A percentile compares a stretch with the other conserved stretches of the same genome.
Conservation (phyloP, 129 eudicot species). For the Artemisia annua region DNA sequence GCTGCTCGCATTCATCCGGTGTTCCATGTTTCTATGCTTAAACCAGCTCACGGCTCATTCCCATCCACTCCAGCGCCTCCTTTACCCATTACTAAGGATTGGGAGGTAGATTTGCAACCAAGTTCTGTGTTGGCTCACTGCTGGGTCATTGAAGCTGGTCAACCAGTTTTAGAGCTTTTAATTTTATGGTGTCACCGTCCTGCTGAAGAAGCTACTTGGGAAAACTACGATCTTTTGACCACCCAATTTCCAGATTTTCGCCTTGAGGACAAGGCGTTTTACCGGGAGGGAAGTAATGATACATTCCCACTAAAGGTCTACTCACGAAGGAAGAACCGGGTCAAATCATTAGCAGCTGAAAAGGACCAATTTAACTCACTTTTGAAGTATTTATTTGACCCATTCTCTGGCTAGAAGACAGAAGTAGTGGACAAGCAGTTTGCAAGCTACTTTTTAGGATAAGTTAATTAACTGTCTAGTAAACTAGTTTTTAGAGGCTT, state of each 20-base stretch:
- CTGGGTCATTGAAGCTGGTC: constrained; percentile 21
- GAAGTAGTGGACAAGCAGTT: not conserved
- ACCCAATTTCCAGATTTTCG: too few relatives aligned
- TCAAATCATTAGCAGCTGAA: too few relatives aligned
- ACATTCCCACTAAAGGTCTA: too few relatives aligned
- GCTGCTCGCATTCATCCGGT: constrained; percentile 4
- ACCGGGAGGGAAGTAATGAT: too few relatives aligned
- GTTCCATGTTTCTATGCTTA: constrained; percentile 20
- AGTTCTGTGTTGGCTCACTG: not conserved
- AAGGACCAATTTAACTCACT: not conserved
- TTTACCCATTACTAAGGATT: not conserved
- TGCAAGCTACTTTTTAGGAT: not conserved
- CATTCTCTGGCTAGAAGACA: too few relatives aligned
- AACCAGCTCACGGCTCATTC: not conserved
- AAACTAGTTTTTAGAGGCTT: not conserved
- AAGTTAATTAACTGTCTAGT: not conserved
- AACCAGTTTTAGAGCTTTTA: not conserved
- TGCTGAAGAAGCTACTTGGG: constrained; percentile 26
- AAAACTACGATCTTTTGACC: not conserved
- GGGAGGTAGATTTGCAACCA: constrained; percentile 9
- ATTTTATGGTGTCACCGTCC: constrained; percentile 11
- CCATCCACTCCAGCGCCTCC: not conserved
- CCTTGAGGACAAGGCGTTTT: too few relatives aligned
- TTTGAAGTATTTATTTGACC: too few relatives aligned
- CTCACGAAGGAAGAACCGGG: too few relatives aligned